Evolutionary conservation across 768 basidiomycete species (phyloP), one percentile per base, ranked within the genome.

Genomic region (Plicaturopsis crispa): DNA sequence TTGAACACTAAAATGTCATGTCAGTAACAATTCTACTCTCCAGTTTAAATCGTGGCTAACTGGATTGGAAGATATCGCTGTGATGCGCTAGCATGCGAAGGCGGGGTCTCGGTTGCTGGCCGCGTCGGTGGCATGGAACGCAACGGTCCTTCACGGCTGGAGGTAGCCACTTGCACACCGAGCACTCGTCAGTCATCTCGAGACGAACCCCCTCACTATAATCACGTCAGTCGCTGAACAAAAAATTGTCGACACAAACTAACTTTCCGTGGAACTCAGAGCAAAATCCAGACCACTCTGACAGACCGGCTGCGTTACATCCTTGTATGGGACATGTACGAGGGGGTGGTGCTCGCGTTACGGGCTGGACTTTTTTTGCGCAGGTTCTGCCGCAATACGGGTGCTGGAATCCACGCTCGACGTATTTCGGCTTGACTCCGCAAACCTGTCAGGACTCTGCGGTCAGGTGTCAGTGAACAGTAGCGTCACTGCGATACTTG

Each of bases 301-400:
- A 45, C 42, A 49, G 49, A 24, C 49, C 43, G 23, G 50, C 30
- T 40, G 48, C 48, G 37, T 39, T 51, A 32, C 65, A 65, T 22
- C 54, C 51, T 37, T 41, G 49, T 38, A 63, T 50, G 7, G 35
- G 33, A 42, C 65, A 60, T 5, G 45, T 34, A 28, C 22, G 12
- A 34, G 39, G 18, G 30, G 33, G 35, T 23, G 8, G 6, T 16
- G 28, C 36, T n/a, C 40, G 36, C 20, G 23, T 35, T 22, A 40
- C 12, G 31, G 19, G 41, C 33, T 46, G 43, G 32, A 45, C 48
- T 24, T 38, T 52, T 5, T 54, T 54, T 28, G 65, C 65, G 35
- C 62, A 65, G 4, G 58, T 61, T 35, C 48, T 60, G 21, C 62
- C 48, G 39, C 62, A 64, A 40, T 60, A 64, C 38, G 63, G 48